Evolutionary conservation across 257 asterid species (phyloP).

Genomic region (Solanum neorickii): DNA sequence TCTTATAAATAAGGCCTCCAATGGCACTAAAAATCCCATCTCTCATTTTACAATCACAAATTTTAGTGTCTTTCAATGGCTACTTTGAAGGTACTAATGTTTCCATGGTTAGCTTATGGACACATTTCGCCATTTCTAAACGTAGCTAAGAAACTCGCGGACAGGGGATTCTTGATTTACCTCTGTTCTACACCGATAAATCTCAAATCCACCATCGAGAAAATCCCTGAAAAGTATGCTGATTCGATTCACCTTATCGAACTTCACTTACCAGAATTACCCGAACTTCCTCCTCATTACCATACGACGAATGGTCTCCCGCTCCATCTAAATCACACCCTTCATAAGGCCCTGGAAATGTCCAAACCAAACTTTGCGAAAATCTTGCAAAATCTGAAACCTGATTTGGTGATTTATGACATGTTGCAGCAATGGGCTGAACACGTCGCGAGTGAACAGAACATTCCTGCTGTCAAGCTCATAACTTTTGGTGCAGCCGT

Average conservation of each 20-base stretch:
- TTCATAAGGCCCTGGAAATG: slow-evolving; percentile 21
- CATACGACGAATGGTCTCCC: slow-evolving; percentile 59
- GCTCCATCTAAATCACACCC: slow-evolving; percentile 22
- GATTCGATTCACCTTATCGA: slow-evolving; percentile 11
- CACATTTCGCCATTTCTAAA: slow-evolving; percentile 6
- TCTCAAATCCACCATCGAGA: slow-evolving; percentile 15
- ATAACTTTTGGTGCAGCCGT: slow-evolving; percentile 20
- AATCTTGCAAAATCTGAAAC: slow-evolving; percentile 4
- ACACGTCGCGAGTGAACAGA: neutral
- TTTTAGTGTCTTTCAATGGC: neutral
- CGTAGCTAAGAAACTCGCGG: slow-evolving; percentile 26
- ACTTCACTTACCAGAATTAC: slow-evolving; percentile 17
- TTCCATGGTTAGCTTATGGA: slow-evolving; percentile 1
- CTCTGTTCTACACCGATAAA: slow-evolving; percentile 38
- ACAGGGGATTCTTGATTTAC: slow-evolving; percentile 15
- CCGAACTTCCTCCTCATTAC: slow-evolving; percentile 20
- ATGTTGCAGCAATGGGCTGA: neutral
- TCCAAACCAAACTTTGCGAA: slow-evolving; percentile 14
- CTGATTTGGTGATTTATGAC: neutral
- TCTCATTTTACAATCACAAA: neutral
- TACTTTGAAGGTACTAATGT: neutral
- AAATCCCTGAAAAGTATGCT: slow-evolving; percentile 8
- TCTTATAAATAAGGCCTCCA: neutral
- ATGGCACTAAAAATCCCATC: neutral
- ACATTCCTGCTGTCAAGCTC: slow-evolving; percentile 15